phyloP scores from a whole-genome alignment of 768 basidiomycete species.

The Lactarius indigo region DNA sequence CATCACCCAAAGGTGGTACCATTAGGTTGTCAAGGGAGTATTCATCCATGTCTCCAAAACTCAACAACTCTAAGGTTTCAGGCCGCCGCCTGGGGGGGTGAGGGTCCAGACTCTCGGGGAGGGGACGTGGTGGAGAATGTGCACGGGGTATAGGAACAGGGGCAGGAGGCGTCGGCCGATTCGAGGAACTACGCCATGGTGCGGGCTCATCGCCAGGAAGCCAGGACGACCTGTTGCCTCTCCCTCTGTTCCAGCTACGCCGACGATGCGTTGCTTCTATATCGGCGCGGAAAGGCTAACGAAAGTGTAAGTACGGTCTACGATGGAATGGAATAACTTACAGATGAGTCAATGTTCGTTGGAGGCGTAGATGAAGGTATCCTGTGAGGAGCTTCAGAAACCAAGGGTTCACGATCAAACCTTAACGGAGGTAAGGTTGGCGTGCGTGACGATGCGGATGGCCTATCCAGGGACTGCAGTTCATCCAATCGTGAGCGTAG shows the following conservation, averaged over 20 bases:
- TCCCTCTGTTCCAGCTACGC: constrained; percentile 18
- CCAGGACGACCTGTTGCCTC: constrained; percentile 9
- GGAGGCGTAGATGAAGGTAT: constrained; percentile 4
- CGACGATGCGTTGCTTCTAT: constrained; percentile 10
- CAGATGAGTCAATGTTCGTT: constrained; percentile 1
- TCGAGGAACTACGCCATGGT: constrained; percentile 11
- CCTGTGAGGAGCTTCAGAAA: constrained; percentile 8
- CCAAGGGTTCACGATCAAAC: constrained; percentile 17
- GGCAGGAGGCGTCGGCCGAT: constrained; percentile 7
- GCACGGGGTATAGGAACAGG: constrained; percentile 17
- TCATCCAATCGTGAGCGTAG: constrained; percentile 21
- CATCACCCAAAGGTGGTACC: not conserved
- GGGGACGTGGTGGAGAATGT: constrained; percentile 13
- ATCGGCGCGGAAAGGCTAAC: constrained; percentile 16
- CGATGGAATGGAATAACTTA: not conserved
- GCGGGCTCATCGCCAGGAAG: constrained; percentile 2
- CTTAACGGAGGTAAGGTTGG: constrained; percentile 26
- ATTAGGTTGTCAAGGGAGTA: not conserved
- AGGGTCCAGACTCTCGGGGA: constrained; percentile 12
- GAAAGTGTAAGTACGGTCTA: not conserved
- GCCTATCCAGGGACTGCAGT: constrained; percentile 14
- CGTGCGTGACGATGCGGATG: constrained; percentile 9
- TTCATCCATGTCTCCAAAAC: constrained; percentile 15
- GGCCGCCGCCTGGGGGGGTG: constrained; percentile 2
- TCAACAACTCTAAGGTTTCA: constrained; percentile 4